phyloP scores from a whole-genome alignment of 2,329 filamentous ascomycete species.

The Cryphonectria parasitica region DNA sequence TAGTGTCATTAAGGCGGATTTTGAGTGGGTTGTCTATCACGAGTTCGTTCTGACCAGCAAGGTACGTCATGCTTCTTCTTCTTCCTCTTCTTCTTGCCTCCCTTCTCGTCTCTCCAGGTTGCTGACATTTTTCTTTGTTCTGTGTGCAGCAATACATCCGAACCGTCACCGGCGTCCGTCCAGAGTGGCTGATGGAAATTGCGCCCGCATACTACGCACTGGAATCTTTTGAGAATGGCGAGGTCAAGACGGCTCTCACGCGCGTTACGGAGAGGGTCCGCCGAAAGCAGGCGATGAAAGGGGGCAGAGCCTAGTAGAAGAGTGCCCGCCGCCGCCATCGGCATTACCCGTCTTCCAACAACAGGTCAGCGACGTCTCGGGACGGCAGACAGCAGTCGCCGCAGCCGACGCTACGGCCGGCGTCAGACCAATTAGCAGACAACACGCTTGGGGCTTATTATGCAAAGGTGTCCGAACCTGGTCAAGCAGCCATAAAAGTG shows the following conservation, averaged over 20 bases:
- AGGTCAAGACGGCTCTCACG: conserved; percentile 73
- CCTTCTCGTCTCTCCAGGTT: not conserved
- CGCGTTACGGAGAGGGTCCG: conserved; percentile 63
- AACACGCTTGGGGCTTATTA: not conserved
- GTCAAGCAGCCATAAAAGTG: not conserved
- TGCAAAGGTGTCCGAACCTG: not conserved
- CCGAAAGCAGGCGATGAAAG: conserved; percentile 62
- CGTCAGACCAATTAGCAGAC: not conserved
- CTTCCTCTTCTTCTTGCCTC: not conserved
- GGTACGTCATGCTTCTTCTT: conserved; percentile 9
- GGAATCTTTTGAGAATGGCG: conserved; percentile 79
- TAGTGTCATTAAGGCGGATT: conserved; percentile 84
- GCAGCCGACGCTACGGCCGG: not conserved
- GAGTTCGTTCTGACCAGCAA: conserved; percentile 91
- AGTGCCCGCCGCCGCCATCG: not conserved
- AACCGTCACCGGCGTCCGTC: conserved; percentile 87
- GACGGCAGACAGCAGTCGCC: not conserved
- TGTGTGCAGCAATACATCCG: conserved; percentile 87
- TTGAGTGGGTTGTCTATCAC: conserved; percentile 97
- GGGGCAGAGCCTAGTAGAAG: conserved; percentile 36
- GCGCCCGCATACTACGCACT: conserved; percentile 92
- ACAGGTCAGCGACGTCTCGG: not conserved
- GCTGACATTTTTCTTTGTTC: conserved; percentile 2
- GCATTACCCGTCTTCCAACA: not conserved
- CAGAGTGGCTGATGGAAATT: conserved; percentile 96